Conservation (phyloP, 495 filamentous ascomycete genomes). For the Usnea hakonensis region DNA sequence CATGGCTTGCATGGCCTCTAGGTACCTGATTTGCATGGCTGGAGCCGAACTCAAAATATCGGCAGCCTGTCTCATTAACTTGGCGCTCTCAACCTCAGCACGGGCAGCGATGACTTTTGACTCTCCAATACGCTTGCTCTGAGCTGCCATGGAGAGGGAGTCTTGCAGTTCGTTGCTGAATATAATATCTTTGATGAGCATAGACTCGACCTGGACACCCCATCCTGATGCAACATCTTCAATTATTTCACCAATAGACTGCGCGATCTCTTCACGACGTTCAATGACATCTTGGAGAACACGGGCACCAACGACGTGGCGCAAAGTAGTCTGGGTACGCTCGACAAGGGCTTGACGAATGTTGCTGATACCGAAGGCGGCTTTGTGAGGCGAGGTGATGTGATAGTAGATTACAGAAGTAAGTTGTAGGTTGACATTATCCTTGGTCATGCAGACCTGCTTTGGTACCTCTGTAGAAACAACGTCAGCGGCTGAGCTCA, state of each 20-base stretch:
- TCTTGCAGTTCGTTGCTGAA: slow-evolving; percentile 95
- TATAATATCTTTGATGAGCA: slow-evolving; percentile 99
- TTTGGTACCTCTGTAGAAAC: slow-evolving; percentile 72
- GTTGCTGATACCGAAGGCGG: slow-evolving; percentile 93
- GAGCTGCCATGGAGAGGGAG: slow-evolving; percentile 99
- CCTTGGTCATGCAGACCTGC: slow-evolving; percentile 99
- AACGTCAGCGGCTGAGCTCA: not conserved
- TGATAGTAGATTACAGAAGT: slow-evolving; percentile 99
- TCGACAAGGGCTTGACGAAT: slow-evolving; percentile 91
- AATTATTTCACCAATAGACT: slow-evolving; percentile 93
- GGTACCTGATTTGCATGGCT: slow-evolving; percentile 97
- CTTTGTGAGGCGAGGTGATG: slow-evolving; percentile 90
- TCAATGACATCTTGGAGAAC: slow-evolving; percentile 98
- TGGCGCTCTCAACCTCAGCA: slow-evolving; percentile 93
- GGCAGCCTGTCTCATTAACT: slow-evolving; percentile 95
- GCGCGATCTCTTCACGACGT: slow-evolving; percentile 93
- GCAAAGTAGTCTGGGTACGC: slow-evolving; percentile 95
- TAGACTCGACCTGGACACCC: slow-evolving; percentile 94
- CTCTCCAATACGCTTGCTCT: slow-evolving; percentile 96
- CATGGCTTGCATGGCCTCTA: slow-evolving; percentile 99
- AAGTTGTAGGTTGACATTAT: slow-evolving; percentile 89
- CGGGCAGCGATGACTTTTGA: slow-evolving; percentile 95
- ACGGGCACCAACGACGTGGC: slow-evolving; percentile 92
- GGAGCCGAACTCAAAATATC: slow-evolving; percentile 90
- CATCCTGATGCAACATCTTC: slow-evolving; percentile 90